phyloP scores from a whole-genome alignment of 208 protist species.

The Acanthamoeba pearcei region DNA sequence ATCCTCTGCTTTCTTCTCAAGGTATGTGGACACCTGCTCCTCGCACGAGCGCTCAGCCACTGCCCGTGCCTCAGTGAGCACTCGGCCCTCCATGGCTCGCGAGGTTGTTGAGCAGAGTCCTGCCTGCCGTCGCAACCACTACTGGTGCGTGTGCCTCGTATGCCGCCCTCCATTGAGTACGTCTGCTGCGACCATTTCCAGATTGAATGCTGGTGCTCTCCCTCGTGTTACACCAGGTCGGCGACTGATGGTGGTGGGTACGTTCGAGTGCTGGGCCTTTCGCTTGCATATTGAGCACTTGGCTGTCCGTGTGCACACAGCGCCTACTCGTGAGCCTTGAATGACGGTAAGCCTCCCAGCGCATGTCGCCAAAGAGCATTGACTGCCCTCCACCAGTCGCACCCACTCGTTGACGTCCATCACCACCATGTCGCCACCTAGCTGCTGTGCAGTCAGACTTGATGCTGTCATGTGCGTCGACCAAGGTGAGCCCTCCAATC shows the following conservation, averaged over 20 bases:
- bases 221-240: not conserved
- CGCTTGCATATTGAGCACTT: not conserved
- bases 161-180: not conserved
- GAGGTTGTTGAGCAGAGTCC: not conserved
- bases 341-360: not conserved
- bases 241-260: not conserved
- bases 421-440: no score
- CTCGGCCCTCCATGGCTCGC: not conserved
- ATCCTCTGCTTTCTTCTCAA: not conserved
- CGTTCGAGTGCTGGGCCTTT: not conserved
- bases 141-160: not conserved
- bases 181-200: not conserved
- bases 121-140: not conserved
- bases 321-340: conserved; percentile 4
- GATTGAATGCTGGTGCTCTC: not conserved
- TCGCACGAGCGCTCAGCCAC: not conserved
- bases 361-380: not conserved
- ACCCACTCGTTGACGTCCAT: no score
- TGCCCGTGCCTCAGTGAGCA: not conserved
- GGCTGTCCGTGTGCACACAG: not conserved
- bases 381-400: not conserved
- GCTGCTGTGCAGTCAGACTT: no score
- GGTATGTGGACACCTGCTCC: not conserved
- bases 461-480: no score
- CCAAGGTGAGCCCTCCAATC: no score